phyloP scores from a whole-genome alignment of 768 basidiomycete species.

The Mycena polygramma region DNA sequence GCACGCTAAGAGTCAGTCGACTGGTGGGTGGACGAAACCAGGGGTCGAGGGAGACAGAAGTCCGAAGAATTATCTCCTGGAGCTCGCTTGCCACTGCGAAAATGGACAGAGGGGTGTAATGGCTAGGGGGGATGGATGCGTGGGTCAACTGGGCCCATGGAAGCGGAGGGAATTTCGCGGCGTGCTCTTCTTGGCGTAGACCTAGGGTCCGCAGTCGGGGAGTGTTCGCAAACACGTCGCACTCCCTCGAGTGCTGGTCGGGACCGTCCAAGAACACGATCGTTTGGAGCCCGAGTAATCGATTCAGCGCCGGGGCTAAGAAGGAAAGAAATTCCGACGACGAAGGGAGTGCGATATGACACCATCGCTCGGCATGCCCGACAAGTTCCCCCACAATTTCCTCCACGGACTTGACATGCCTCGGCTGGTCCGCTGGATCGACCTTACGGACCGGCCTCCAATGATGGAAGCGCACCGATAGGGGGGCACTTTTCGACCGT shows the following conservation, averaged over 20 bases:
- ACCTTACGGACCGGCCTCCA: too few species aligned
- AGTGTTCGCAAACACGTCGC: neutral
- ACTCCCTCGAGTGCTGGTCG: too few species aligned
- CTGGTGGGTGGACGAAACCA: too few species aligned
- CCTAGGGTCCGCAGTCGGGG: neutral
- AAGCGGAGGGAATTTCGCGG: neutral
- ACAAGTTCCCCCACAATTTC: neutral
- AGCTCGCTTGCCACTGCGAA: too few species aligned
- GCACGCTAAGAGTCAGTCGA: too few species aligned
- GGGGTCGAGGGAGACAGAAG: too few species aligned
- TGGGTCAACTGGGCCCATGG: neutral
- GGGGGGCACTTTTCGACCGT: constrained; percentile 1
- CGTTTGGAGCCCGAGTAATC: neutral
- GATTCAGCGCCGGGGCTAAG: neutral
- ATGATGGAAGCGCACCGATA: neutral
- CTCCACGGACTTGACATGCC: neutral
- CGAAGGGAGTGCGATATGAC: neutral
- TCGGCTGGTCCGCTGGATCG: neutral
- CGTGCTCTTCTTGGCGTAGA: neutral
- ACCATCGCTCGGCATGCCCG: constrained; percentile 13
- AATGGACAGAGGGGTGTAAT: too few species aligned
- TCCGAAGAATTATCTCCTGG: too few species aligned
- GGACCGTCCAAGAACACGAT: too few species aligned
- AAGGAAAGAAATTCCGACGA: neutral
- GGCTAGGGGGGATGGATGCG: neutral